Evolutionary conservation across 352 stramenopile genomes (phyloP), one percentile per base, ranked within the genome.

Genomic region (Phytophthora niederhauseri): DNA sequence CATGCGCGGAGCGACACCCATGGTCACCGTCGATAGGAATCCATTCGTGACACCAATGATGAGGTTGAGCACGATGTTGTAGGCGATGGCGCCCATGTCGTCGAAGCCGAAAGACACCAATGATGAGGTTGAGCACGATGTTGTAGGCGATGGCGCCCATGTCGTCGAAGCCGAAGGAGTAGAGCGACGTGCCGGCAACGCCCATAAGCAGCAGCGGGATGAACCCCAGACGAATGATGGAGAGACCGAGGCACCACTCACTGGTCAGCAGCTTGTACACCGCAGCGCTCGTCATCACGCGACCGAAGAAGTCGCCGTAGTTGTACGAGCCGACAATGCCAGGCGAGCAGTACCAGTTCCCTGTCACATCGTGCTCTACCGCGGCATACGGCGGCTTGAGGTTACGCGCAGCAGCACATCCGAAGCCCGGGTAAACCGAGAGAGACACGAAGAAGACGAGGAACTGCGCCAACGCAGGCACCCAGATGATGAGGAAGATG

Each of bases 281-380:
- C 3, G 69, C 63, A 17, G 72, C 76, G 9, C 66, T 72, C 50
- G 56, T 84, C 36, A 84, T 54, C 30, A 87, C 52, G 12, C 78
- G 75, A 12, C 74, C 81, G 43, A 85, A 57, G 57, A 80, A 81
- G 55, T 87, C 78, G 11, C 78, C 78, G 69, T 77, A 82, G 78
- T 84, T 84, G 73, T 81, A 87, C 31, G 53, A 64, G 15, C 65
- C 80, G n/a, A 87, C 76, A 46, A 85, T 77, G 36, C 76, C 80
- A 2, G 80, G 76, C 3, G 74, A 71, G 66, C 64, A 75, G 57
- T 81, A 84, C 81, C 78, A 87, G 11, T n/a, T n/a, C n/a, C n/a
- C n/a, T n/a, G n/a, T n/a, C n/a, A n/a, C n/a, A n/a, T n/a, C n/a
- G n/a, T n/a, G n/a, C n/a, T n/a, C n/a, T n/a, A n/a, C n/a, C n/a